These are phyloP conservation scores for Ascoidea rubescens DNA, from an alignment of 805 yeast genomes.

Conservation along the genomic window DNA sequence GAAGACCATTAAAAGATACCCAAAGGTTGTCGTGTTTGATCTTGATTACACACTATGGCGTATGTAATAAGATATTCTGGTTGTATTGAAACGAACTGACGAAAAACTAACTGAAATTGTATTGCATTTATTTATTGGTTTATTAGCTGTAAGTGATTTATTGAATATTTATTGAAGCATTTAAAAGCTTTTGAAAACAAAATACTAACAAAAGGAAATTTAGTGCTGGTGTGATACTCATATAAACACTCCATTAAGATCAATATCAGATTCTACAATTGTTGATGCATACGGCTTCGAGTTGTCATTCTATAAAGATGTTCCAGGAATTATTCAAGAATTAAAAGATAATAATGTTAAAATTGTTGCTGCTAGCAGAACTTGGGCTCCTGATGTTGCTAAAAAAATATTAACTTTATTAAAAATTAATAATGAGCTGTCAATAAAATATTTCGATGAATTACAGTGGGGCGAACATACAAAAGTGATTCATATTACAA, in stretches of 20 bases:
- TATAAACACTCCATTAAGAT: constrained; percentile 37
- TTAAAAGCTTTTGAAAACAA: not conserved
- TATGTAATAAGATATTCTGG: constrained; percentile 15
- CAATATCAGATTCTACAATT: constrained; percentile 16
- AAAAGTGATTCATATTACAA: constrained; percentile 40
- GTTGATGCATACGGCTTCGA: constrained; percentile 41
- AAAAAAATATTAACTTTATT: constrained; percentile 40
- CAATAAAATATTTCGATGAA: constrained; percentile 37
- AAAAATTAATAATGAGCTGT: constrained; percentile 37
- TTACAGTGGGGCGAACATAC: constrained; percentile 60
- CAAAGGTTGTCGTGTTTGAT: constrained; percentile 56
- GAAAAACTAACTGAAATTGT: not conserved
- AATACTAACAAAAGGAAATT: not conserved
- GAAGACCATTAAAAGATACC: constrained; percentile 13
- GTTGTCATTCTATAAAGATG: constrained; percentile 52
- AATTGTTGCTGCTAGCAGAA: constrained; percentile 65
- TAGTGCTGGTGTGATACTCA: constrained; percentile 72
- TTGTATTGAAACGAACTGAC: constrained; percentile 6
- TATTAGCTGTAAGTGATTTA: no score
- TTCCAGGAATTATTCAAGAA: constrained; percentile 44
- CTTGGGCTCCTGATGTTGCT: constrained; percentile 72
- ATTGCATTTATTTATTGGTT: no score
- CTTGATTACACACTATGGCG: constrained; percentile 74
- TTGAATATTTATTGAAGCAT: no score
- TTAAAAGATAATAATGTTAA: constrained; percentile 31